These are phyloP conservation scores for Penstemon eatonii DNA, from an alignment of 257 asterid genomes.

Conservation along the genomic window DNA sequence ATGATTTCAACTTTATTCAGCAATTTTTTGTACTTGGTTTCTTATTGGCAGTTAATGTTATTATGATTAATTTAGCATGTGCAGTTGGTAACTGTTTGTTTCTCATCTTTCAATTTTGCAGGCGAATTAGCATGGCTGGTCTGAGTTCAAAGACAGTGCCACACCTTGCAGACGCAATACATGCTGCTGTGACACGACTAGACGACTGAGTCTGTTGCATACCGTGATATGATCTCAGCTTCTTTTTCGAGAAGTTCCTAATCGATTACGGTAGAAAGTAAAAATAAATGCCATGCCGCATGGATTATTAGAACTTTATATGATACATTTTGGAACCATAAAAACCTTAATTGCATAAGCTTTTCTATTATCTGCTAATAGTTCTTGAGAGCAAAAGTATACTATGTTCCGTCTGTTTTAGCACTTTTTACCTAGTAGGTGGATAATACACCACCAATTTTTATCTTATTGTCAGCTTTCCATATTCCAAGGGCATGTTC, in stretches of 20 bases:
- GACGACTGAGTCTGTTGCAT: slow-evolving; percentile 33
- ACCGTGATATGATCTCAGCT: background rate
- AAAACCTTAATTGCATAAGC: background rate
- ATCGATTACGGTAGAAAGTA: slow-evolving; percentile 5
- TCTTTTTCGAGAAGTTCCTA: background rate
- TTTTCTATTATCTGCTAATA: background rate
- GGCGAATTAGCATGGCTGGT: slow-evolving; percentile 98
- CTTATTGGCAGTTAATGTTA: background rate
- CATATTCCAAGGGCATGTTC: too few relatives aligned
- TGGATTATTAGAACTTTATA: background rate
- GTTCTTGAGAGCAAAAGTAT: background rate
- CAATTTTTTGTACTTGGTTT: background rate
- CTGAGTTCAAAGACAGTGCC: slow-evolving; percentile 88
- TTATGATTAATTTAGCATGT: background rate
- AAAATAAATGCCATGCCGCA: background rate
- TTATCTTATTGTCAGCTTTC: too few relatives aligned
- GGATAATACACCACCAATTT: too few relatives aligned
- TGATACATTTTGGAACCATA: background rate
- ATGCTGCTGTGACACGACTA: slow-evolving; percentile 71
- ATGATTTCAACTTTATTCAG: background rate
- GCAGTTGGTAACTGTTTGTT: background rate
- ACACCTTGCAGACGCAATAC: slow-evolving; percentile 93
- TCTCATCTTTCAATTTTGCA: slow-evolving; percentile 37
- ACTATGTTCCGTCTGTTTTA: background rate
- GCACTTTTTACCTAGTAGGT: too few relatives aligned